Base-by-base conservation (phyloP, 23 red algal genomes). In the Gracilaria gracilis region DNA sequence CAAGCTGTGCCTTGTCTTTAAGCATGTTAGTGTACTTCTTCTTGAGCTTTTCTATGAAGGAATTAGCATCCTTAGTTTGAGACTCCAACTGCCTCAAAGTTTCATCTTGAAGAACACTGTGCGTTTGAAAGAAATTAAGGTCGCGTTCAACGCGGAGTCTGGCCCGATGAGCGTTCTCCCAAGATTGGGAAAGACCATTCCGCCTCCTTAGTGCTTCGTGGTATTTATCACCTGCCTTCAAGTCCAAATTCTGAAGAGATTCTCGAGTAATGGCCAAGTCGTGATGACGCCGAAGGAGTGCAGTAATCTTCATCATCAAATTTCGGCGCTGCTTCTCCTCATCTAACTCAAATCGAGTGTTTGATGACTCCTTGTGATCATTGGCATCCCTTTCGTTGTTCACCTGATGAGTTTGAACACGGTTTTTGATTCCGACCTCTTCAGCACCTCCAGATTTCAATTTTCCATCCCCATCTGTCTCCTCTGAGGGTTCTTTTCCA, bases 1-100 rank as follows among this genome's bases (percentile, higher is more conserved):
- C 53, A 24, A 87, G 51, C 44, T 87, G 69, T 46, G 35, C 35
- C 20, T 75, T 47, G n/a, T 75, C 36, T 75, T 75, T 46, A 25
- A 75, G 69, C 13, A 40, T 6, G 19, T 25, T 35, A 46, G 9
- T 31, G 44, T 46, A 75, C 69, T 47, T 75, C 69, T 75, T 47
- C 23, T 46, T n/a, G 1, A 75, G 69, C 39, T 75, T 46, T 27
- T 75, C 23, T 36, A 75, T 40, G 16, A 46, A 36, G 35, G 44
- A 40, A 40, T 9, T 23, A 46, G 11, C 4, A 15, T 75, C 39
- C 16, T 40, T 46, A 9, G 20, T 47, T 47, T 75, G 69, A 44
- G 69, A 75, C n/a, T 19, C 39, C 4, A 75, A 27, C 19, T 75
- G 69, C 35, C 17, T 75, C 37, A 75, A 27, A 4, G 37, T 75